phyloP scores from a whole-genome alignment of 345 rosid species.

The Citrus trifoliata region DNA sequence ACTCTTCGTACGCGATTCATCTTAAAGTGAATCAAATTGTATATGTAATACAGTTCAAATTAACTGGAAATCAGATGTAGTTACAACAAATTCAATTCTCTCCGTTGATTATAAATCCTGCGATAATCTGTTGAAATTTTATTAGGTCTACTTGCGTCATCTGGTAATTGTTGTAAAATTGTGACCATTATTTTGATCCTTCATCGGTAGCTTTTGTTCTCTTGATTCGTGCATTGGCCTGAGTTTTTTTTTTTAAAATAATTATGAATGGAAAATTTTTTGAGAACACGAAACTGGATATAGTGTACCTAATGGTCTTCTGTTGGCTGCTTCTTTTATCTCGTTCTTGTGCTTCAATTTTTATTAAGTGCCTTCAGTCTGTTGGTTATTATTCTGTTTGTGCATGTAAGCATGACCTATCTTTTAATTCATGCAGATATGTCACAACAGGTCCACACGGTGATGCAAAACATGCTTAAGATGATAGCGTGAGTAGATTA shows the following conservation, averaged over 20 bases:
- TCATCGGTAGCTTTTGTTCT: background rate
- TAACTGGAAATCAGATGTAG: background rate
- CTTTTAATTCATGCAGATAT: slow-evolving; percentile 44
- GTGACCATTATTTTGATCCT: no score
- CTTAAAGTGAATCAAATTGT: background rate
- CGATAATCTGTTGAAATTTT: background rate
- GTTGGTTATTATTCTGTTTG: background rate
- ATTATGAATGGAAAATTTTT: background rate
- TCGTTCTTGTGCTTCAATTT: background rate
- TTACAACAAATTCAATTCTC: background rate
- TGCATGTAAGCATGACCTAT: background rate
- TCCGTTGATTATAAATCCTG: background rate
- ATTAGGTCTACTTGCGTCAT: background rate
- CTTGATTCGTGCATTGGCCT: background rate
- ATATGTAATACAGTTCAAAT: background rate
- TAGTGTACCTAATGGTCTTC: background rate
- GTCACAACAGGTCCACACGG: slow-evolving; percentile 78
- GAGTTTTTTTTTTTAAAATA: no score
- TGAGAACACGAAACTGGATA: background rate
- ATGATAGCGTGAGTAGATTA: slow-evolving; percentile 57
- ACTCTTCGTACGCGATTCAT: slow-evolving; percentile 1
- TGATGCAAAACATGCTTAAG: slow-evolving; percentile 83
- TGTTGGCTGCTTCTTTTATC: background rate
- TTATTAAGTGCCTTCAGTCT: background rate
- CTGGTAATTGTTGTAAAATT: background rate